Conservation (phyloP, 192 early-diverging fungal species). For the Rhizophagus clarus region DNA sequence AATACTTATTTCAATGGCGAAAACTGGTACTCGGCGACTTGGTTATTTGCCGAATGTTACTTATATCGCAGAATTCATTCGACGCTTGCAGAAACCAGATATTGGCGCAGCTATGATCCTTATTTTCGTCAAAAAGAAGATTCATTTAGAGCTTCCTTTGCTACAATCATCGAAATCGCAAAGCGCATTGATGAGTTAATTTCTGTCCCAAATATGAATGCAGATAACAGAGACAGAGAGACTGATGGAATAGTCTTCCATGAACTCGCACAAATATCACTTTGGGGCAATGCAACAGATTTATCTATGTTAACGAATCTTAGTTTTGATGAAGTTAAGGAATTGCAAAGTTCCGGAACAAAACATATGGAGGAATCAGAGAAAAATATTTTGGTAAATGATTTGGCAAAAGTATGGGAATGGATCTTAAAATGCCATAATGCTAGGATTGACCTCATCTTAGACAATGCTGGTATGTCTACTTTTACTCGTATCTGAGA, state of each 20-base stretch:
- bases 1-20: slow-evolving; percentile 49
- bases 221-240: slow-evolving; percentile 33
- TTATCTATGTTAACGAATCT: slow-evolving; percentile 77
- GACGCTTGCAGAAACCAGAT: slow-evolving; percentile 51
- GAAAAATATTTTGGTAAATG: slow-evolving; percentile 71
- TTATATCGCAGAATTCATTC: slow-evolving; percentile 75
- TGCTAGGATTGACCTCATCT: slow-evolving; percentile 77
- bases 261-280: slow-evolving; percentile 71
- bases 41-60: slow-evolving; percentile 85
- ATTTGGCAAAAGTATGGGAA: slow-evolving; percentile 64
- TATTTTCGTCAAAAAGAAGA: slow-evolving; percentile 70
- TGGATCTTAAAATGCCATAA: slow-evolving; percentile 53
- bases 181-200: slow-evolving; percentile 49
- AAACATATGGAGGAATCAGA: slow-evolving; percentile 49
- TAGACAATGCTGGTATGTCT: slow-evolving; percentile 84
- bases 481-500: neutral
- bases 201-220: slow-evolving; percentile 25
- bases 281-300: slow-evolving; percentile 93
- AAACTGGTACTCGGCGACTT: slow-evolving; percentile 78
- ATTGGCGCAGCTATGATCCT: slow-evolving; percentile 73
- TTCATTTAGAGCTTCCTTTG: slow-evolving; percentile 69
- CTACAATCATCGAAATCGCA: slow-evolving; percentile 67
- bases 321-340: slow-evolving; percentile 64
- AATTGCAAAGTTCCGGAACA: slow-evolving; percentile 56
- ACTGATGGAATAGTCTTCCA: slow-evolving; percentile 56